Base-by-base conservation (phyloP, 148 eudicot species). In the Rhododendron williamsianum region DNA sequence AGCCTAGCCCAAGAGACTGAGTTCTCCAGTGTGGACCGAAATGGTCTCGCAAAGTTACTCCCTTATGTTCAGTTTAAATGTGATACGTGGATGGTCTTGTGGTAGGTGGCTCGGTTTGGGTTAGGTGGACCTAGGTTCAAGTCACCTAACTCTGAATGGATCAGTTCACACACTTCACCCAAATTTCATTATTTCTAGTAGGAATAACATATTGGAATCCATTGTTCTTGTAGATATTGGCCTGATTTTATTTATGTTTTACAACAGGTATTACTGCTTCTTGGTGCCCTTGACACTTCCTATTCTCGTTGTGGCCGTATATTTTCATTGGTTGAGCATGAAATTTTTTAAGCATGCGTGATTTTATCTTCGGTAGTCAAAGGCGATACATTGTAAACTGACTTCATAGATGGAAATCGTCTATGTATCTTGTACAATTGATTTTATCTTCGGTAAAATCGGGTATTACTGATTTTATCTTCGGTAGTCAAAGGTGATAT, bases 251-350 rank as follows among this genome's bases (percentile, higher is more conserved):
- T 51, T 78, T 4, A 49, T 83, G 43, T 86, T 87, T 9, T 86
- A 45, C 41, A 72, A 83, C 94, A 97, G 99, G 87, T 97, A 94
- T 85, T 97, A 97, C 88, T 94, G 94, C 90, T 92, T 94, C 85
- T 84, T 97, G 92, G 94, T 94, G 84, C 96, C 98, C 38, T 86
- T 95, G 86, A 90, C 98, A 15, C 90, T 95, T 45, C 95, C 98
- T 16, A 80, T 97, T 81, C 91, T 95, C 8, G 43, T 94, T 67
- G 91, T 93, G 80, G 93, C 95, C 18, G 91, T 97, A 4, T 97
- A 97, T 88, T 92, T 95, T 69, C 98, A 95, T 56, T 95, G 99
- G 99, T 94, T 97, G 74, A 92, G 93, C 89, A 95, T 95, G 99
- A 97, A 97, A 83, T 88, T 94, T 80, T 97, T 94, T 91, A 97